Conservation (phyloP, 768 basidiomycete genomes). For the Leucocoprinus leucothites region DNA sequence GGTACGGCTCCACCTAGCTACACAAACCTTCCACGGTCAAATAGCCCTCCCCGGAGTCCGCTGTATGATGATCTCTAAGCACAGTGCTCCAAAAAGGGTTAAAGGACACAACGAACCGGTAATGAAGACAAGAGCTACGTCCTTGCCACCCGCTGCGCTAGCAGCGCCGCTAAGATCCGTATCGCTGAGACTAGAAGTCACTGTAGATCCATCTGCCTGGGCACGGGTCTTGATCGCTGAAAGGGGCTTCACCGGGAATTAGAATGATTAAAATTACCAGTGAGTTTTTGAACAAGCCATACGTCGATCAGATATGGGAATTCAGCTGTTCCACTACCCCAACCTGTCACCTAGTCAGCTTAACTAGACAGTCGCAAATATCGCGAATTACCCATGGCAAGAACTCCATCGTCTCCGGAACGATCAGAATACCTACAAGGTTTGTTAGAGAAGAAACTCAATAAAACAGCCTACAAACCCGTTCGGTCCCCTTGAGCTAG, state of each 20-base stretch:
- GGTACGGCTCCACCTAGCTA: background rate
- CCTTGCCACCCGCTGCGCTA: slow-evolving; percentile 40
- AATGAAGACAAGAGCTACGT: slow-evolving; percentile 52
- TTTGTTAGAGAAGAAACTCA: background rate
- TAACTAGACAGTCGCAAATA: background rate
- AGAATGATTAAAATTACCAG: background rate
- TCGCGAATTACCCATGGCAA: slow-evolving; percentile 50
- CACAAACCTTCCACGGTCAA: slow-evolving; percentile 38
- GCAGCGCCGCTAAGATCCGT: slow-evolving; percentile 44
- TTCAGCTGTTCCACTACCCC: slow-evolving; percentile 48
- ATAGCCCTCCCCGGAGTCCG: slow-evolving; percentile 43
- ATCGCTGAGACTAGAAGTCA: slow-evolving; percentile 48
- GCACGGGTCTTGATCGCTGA: slow-evolving; percentile 44
- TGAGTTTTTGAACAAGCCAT: slow-evolving; percentile 9
- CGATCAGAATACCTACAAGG: slow-evolving; percentile 41
- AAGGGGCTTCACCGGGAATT: slow-evolving; percentile 28
- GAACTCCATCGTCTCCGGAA: slow-evolving; percentile 53
- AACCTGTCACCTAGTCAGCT: slow-evolving; percentile 26
- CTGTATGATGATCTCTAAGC: slow-evolving; percentile 13
- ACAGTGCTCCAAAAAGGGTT: background rate
- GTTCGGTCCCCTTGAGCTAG: slow-evolving; percentile 53
- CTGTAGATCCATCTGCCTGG: slow-evolving; percentile 32
- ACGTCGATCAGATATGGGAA: slow-evolving; percentile 51
- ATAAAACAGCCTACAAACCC: slow-evolving; percentile 26
- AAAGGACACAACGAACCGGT: slow-evolving; percentile 27